Evolutionary conservation across 257 asterid species (phyloP).

Genomic region (Solanum sejunctum): DNA sequence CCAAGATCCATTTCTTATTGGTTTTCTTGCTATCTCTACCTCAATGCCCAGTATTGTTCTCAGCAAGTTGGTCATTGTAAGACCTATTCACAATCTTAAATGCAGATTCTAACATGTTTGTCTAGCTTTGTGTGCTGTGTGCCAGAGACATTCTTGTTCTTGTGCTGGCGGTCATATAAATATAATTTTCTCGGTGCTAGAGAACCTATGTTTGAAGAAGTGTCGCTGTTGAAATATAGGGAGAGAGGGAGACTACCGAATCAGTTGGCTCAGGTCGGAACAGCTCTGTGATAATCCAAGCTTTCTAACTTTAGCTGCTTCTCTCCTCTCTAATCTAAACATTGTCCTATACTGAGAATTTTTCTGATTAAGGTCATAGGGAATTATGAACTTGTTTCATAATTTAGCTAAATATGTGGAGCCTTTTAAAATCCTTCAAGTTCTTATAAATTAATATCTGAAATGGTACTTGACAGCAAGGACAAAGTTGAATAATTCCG

Average conservation of each 20-base stretch:
- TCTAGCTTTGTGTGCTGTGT: background rate
- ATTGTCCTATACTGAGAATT: background rate
- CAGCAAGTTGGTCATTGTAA: background rate
- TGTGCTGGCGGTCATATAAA: background rate
- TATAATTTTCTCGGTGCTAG: background rate
- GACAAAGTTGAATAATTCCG: background rate
- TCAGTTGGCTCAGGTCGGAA: background rate
- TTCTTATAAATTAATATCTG: background rate
- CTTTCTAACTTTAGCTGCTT: background rate
- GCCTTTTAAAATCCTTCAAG: background rate
- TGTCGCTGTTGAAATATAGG: background rate
- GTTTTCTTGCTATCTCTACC: background rate
- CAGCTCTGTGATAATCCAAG: background rate
- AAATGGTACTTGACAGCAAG: background rate
- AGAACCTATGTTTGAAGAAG: background rate
- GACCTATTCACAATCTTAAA: background rate
- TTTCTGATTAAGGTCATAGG: background rate
- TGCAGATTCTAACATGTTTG: background rate
- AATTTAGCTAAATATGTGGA: background rate
- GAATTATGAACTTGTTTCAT: background rate
- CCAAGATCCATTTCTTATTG: background rate
- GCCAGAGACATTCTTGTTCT: background rate
- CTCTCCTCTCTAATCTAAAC: background rate
- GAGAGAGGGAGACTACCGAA: background rate
- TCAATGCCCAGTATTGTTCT: background rate